These are phyloP conservation scores for Elsinoe perseae DNA, from an alignment of 2,329 filamentous ascomycete genomes.

Conservation along the genomic window DNA sequence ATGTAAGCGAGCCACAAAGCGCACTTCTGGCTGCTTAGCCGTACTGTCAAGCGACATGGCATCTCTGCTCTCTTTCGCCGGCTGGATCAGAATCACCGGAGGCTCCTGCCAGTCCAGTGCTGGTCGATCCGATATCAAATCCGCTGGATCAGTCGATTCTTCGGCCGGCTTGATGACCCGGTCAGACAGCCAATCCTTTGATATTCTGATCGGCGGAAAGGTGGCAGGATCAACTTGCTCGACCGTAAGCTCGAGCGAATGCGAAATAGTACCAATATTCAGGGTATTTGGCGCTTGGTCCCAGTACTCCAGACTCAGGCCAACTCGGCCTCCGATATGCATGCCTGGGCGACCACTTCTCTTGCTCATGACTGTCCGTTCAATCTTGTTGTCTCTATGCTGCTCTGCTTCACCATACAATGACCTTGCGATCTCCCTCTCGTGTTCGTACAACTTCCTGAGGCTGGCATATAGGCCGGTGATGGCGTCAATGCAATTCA, in stretches of 20 bases:
- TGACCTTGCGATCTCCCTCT: constrained; percentile 45
- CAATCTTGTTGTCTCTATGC: constrained; percentile 43
- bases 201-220: constrained; percentile 59
- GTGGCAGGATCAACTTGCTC: constrained; percentile 39
- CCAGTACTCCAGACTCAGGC: constrained; percentile 72
- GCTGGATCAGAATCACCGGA: constrained; percentile 50
- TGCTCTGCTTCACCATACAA: constrained; percentile 43
- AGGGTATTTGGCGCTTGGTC: constrained; percentile 27
- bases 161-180: constrained; percentile 50
- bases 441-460: constrained; percentile 61
- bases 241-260: constrained; percentile 63
- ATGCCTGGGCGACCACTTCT: constrained; percentile 63
- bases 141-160: constrained; percentile 27
- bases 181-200: constrained; percentile 65
- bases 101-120: constrained; percentile 66
- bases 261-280: constrained; percentile 42
- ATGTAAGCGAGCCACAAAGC: constrained; percentile 66
- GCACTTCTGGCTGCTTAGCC: constrained; percentile 58
- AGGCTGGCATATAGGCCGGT: constrained; percentile 66
- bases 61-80: constrained; percentile 25
- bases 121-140: constrained; percentile 28
- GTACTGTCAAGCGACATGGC: constrained; percentile 49
- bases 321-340: constrained; percentile 59
- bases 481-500: constrained; percentile 72
- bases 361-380: constrained; percentile 57